phyloP scores from a whole-genome alignment of 129 eudicot species.

The Centrapalus pauciflorus region DNA sequence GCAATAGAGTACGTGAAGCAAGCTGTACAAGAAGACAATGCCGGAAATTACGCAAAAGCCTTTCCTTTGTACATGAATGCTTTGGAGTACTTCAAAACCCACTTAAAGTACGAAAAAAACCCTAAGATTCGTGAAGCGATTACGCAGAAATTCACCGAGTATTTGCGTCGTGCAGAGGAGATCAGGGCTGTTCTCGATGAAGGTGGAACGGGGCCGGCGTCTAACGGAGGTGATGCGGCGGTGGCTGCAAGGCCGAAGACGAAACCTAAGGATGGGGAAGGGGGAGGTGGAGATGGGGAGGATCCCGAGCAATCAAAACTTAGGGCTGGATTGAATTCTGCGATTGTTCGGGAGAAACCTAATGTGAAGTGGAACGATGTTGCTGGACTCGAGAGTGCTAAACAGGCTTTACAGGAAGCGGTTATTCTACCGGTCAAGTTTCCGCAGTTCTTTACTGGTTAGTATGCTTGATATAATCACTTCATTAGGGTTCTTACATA shows the following conservation, averaged over 20 bases:
- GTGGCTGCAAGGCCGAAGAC: slow-evolving; percentile 70
- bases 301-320: slow-evolving; percentile 73
- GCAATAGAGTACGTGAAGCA: slow-evolving; percentile 89
- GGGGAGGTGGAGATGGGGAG: slow-evolving; percentile 61
- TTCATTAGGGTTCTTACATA: slow-evolving; percentile 2
- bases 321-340: slow-evolving; percentile 76
- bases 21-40: slow-evolving; percentile 84
- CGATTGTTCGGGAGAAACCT: slow-evolving; percentile 82
- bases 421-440: slow-evolving; percentile 90
- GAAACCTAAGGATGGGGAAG: slow-evolving; percentile 62
- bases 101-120: slow-evolving; percentile 85
- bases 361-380: slow-evolving; percentile 94
- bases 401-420: slow-evolving; percentile 90
- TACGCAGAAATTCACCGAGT: slow-evolving; percentile 87
- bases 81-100: slow-evolving; percentile 82
- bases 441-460: slow-evolving; percentile 92
- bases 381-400: slow-evolving; percentile 92
- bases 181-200: slow-evolving; percentile 80
- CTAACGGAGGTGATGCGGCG: slow-evolving; percentile 67
- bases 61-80: slow-evolving; percentile 90
- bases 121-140: slow-evolving; percentile 88
- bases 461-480: background rate
- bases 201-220: slow-evolving; percentile 56
- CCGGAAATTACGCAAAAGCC: slow-evolving; percentile 80
- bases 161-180: slow-evolving; percentile 88